Evolutionary conservation across 306 rosid species (phyloP).

Genomic region (Pyrus bretschneideri): DNA sequence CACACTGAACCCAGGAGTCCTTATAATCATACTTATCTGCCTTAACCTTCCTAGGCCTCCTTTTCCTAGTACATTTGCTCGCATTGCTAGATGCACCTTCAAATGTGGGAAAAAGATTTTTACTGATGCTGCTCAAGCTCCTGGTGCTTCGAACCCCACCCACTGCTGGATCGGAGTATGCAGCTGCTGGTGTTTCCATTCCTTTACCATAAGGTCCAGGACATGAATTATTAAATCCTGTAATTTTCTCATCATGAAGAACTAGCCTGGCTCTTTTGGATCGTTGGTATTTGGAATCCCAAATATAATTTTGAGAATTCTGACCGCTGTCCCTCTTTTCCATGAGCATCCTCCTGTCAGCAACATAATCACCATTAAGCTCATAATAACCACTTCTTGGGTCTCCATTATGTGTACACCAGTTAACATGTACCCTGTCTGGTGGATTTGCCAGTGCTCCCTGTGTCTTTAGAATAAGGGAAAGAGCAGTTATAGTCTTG

Average conservation of each 20-base stretch:
- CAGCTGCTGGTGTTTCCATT: slow-evolving; percentile 38
- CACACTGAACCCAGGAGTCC: slow-evolving; percentile 94
- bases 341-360: slow-evolving; percentile 19
- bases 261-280: slow-evolving; percentile 58
- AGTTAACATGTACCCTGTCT: slow-evolving; percentile 49
- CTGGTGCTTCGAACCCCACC: slow-evolving; percentile 38
- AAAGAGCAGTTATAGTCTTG: slow-evolving; percentile 88
- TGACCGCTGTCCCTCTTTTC: slow-evolving; percentile 41
- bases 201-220: slow-evolving; percentile 20
- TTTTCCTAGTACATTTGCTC: slow-evolving; percentile 23
- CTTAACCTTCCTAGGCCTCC: slow-evolving; percentile 17
- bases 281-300: slow-evolving; percentile 29
- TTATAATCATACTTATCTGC: slow-evolving; percentile 29
- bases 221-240: slow-evolving; percentile 28
- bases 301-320: slow-evolving; percentile 30
- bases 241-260: slow-evolving; percentile 29
- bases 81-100: slow-evolving; percentile 38
- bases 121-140: slow-evolving; percentile 50
- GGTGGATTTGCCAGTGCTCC: slow-evolving; percentile 76
- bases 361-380: slow-evolving; percentile 36
- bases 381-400: slow-evolving; percentile 86
- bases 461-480: slow-evolving; percentile 78
- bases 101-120: slow-evolving; percentile 35
- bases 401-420: slow-evolving; percentile 70
- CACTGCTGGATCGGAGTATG: slow-evolving; percentile 33